Conservation (phyloP, 345 rosid species). For the Eucalyptus regnans region DNA sequence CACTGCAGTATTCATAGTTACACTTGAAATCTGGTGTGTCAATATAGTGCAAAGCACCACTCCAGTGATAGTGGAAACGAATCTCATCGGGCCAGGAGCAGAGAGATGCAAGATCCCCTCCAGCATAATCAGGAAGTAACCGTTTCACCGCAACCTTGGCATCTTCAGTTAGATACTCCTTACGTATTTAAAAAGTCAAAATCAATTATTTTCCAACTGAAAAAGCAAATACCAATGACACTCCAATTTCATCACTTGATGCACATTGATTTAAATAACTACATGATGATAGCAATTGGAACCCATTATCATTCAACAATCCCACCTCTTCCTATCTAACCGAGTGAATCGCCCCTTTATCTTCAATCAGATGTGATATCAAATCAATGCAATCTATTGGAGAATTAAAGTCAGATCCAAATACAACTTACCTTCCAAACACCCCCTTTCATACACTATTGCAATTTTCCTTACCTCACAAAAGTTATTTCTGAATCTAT, state of each 20-base stretch:
- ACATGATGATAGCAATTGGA: background rate
- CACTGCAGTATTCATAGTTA: slow-evolving; percentile 73
- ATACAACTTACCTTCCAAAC: background rate
- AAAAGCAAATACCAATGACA: background rate
- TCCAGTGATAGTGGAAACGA: slow-evolving; percentile 63
- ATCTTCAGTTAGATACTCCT: slow-evolving; percentile 64
- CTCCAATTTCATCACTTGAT: background rate
- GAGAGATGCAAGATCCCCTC: slow-evolving; percentile 78
- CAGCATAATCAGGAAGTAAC: slow-evolving; percentile 68
- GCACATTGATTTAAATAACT: background rate
- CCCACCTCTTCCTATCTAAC: background rate
- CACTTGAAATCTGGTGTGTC: slow-evolving; percentile 93
- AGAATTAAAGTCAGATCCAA: background rate
- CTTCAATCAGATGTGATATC: background rate
- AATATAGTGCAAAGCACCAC: slow-evolving; percentile 74
- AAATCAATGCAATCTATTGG: background rate
- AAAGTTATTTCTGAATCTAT: background rate
- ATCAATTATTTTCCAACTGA: background rate
- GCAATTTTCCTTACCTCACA: background rate
- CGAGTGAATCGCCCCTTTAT: background rate
- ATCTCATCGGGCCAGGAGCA: slow-evolving; percentile 92
- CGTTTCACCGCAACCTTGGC: slow-evolving; percentile 53
- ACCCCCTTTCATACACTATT: background rate
- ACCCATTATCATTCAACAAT: background rate
- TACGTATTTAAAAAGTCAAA: background rate